Conservation (phyloP, 192 early-diverging fungal species). For the Backusella liffmaniae region DNA sequence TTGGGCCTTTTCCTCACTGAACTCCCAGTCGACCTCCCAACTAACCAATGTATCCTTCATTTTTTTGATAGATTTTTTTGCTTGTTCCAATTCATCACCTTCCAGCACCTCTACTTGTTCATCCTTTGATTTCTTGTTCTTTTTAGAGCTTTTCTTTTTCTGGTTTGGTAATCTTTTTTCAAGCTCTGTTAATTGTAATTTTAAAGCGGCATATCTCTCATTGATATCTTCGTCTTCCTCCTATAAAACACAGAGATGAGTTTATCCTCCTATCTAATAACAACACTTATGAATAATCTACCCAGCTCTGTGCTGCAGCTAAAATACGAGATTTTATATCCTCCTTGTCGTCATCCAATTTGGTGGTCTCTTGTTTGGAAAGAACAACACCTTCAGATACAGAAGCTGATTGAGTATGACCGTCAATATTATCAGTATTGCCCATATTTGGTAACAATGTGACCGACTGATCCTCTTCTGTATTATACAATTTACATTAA, state of each 20-base stretch:
- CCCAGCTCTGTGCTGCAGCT: constrained; percentile 18
- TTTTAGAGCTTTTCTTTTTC: constrained; percentile 12
- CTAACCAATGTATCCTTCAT: constrained; percentile 30
- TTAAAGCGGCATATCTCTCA: constrained; percentile 14
- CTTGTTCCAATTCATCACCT: constrained; percentile 12
- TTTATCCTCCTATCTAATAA: background rate
- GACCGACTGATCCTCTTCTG: background rate
- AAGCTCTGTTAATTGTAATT: constrained; percentile 16
- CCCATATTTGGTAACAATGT: background rate
- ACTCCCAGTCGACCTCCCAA: constrained; percentile 43
- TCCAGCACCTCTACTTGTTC: background rate
- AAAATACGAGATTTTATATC: constrained; percentile 29
- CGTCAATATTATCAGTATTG: background rate
- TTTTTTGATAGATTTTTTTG: constrained; percentile 24
- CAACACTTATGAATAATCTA: constrained; percentile 1
- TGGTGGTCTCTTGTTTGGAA: background rate
- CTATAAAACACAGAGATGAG: background rate
- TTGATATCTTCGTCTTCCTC: constrained; percentile 18
- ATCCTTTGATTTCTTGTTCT: constrained; percentile 30
- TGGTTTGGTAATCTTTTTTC: constrained; percentile 11
- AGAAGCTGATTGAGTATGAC: background rate
- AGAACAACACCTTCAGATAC: background rate
- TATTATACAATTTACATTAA: background rate
- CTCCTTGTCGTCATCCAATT: background rate
- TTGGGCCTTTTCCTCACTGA: constrained; percentile 36